phyloP scores from a whole-genome alignment of 163 green algal species.

The Volvox carteri region DNA sequence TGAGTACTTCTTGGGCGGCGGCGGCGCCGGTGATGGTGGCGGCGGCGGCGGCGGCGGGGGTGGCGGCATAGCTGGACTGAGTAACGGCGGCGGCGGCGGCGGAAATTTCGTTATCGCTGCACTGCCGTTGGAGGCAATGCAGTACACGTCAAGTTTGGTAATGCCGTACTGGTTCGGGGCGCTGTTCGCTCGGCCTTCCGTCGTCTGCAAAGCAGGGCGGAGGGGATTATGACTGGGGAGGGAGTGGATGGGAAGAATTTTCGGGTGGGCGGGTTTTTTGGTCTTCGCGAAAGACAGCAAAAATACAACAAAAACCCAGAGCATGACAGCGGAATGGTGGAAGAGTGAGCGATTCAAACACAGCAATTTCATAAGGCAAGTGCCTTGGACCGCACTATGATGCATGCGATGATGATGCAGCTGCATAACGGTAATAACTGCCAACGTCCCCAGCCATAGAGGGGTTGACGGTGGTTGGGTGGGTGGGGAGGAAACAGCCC shows the following conservation, averaged over 20 bases:
- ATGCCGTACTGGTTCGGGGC: neutral
- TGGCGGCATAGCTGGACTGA: neutral
- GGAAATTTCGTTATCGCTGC: neutral
- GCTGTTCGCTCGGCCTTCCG: neutral
- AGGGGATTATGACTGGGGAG: neutral
- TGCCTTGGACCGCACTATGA: no score
- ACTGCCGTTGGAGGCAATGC: neutral
- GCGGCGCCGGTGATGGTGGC: slow-evolving; percentile 5
- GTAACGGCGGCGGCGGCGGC: slow-evolving; percentile 9
- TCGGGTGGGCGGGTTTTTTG: no score
- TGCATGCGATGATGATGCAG: no score
- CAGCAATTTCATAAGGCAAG: no score
- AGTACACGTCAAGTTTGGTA: slow-evolving; percentile 16
- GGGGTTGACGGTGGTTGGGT: no score
- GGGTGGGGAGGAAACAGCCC: no score
- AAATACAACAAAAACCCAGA: no score
- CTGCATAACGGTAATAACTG: no score
- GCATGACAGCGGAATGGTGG: no score
- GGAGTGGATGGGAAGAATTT: neutral
- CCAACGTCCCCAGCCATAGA: no score
- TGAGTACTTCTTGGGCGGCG: neutral
- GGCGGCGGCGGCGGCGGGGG: slow-evolving; percentile 31
- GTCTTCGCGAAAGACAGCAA: no score
- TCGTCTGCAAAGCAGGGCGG: neutral
- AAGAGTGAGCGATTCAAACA: no score